Base-by-base conservation (phyloP, 176 grass and related monocot species). In the Melocanna baccifera region DNA sequence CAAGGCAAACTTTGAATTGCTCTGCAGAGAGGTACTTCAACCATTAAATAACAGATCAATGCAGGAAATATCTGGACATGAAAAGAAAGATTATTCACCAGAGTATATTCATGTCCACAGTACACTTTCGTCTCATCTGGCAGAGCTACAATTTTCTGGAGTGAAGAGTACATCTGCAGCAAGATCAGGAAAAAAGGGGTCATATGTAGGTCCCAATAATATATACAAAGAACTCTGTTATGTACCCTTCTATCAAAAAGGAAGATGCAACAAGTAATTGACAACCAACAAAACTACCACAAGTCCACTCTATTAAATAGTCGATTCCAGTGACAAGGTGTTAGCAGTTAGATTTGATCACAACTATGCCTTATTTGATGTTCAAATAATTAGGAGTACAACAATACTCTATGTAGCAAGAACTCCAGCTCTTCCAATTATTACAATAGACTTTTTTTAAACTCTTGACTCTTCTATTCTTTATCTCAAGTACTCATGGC, bases 81-180 rank as follows among this genome's bases (percentile, higher is more conserved):
- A 65, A 77, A 84, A 67, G 8, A 85, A 88, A 69, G 52, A n/a
- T 30, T 37, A 71, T 47, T 73, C 67, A 99, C 96, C 96, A 93
- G 76, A 81, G 96, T 99, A 83, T 99, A 99, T 73, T 99, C 96
- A 81, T 99, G 96, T 71, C 96, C 96, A 39, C 93, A 96, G 39
- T 99, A 99, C 74, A 96, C 86, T 72, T 92, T 92, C 11, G 96
- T 99, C 62, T 81, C 89, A 25, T 99, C 96, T 29, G 96, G 96
- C 34, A 99, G 84, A 79, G 93, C 88, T 62, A 85, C 86, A 71
- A 96, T 89, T 87, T 96, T 94, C 64, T 87, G 72, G 71, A 99
- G 93, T 69, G 96, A 99, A 81, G 96, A 77, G 78, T 83, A 41
- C 93, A 99, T 99, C 96, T 99, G 87, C 87, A 87, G 84, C 39